Conservation (phyloP, 208 protist genomes). For the Acanthamoeba lenticulata region DNA sequence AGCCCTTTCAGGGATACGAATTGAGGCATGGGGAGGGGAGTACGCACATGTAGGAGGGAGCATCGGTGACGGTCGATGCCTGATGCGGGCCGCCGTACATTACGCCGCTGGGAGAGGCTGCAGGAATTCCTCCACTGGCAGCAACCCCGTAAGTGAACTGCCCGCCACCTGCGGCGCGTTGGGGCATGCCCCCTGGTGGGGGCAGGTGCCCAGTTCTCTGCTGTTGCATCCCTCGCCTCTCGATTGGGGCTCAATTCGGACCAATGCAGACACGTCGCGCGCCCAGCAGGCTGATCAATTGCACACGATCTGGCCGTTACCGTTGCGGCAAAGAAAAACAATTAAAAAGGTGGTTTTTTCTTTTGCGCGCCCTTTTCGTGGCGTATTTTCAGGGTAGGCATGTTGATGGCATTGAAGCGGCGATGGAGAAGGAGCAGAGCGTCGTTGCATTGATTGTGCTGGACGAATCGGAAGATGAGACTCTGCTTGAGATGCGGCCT, state of each 20-base stretch:
- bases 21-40: background rate
- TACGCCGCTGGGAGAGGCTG: background rate
- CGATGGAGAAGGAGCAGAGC: background rate
- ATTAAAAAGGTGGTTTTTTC: too few species aligned
- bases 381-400: too few species aligned
- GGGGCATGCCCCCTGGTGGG: background rate
- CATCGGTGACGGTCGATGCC: background rate
- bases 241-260: too few species aligned
- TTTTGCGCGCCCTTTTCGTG: too few species aligned
- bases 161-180: background rate
- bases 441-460: conserved; percentile 18
- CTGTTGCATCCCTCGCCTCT: background rate
- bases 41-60: background rate
- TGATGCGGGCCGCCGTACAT: background rate
- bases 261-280: too few species aligned
- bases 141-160: background rate
- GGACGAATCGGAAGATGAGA: conserved; percentile 7
- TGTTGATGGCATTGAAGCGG: too few species aligned
- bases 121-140: background rate
- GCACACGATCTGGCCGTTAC: too few species aligned
- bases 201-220: background rate
- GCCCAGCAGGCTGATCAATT: too few species aligned
- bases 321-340: too few species aligned
- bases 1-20: too few species aligned
- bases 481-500: background rate